phyloP scores from a whole-genome alignment of 2,329 filamentous ascomycete species.

The Cladosporium sp. region DNA sequence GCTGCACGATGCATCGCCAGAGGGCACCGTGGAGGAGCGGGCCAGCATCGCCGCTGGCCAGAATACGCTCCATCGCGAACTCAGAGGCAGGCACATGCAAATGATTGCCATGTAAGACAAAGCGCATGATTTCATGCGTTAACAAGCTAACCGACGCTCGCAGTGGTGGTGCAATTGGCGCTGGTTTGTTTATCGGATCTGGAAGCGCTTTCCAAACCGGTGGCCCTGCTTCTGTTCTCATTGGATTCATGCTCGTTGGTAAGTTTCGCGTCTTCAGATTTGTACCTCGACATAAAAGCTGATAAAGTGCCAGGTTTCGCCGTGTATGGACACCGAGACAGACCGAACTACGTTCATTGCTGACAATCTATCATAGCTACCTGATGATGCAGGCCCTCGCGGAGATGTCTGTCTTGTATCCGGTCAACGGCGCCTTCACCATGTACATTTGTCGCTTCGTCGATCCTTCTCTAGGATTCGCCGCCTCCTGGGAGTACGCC shows the following conservation, averaged over 20 bases:
- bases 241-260: conserved; percentile 36
- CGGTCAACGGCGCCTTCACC: conserved; percentile 38
- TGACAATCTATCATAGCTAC: conserved; percentile 3
- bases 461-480: conserved; percentile 35
- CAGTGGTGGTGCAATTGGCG: conserved; percentile 25
- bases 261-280: background rate
- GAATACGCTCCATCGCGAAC: conserved; percentile 21
- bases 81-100: conserved; percentile 33
- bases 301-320: background rate
- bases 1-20: conserved; percentile 4
- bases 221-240: conserved; percentile 30
- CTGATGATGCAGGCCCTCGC: conserved; percentile 36
- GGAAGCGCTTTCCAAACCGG: conserved; percentile 28
- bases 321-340: background rate
- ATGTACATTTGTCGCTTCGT: conserved; percentile 41
- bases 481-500: conserved; percentile 27
- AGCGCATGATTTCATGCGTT: background rate
- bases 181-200: conserved; percentile 27
- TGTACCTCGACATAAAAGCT: background rate
- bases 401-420: conserved; percentile 38
- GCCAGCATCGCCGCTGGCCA: conserved; percentile 2
- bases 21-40: background rate
- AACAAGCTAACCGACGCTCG: background rate
- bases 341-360: background rate
- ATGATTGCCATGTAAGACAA: conserved; percentile 30